A percentile compares a stretch with the other conserved stretches of the same genome.
phyloP scores from a whole-genome alignment of 768 basidiomycete genomes.

The Mycena indigotica region DNA sequence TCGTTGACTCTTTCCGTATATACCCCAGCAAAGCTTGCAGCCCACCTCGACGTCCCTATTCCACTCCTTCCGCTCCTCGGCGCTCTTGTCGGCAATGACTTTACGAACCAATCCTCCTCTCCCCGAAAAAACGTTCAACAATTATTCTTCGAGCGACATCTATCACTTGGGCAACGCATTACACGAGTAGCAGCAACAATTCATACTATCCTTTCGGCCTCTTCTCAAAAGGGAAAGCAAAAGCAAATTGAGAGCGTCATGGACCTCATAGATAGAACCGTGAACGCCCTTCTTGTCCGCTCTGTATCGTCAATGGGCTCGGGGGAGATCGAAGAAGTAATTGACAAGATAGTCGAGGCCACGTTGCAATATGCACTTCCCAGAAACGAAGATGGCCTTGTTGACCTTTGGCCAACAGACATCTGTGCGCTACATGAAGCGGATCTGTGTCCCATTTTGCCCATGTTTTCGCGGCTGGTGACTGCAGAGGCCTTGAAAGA shows the following conservation, averaged over 20 bases:
- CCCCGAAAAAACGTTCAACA: constrained; percentile 54
- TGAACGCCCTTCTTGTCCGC: constrained; percentile 57
- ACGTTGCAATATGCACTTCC: constrained; percentile 80
- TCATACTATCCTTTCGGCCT: constrained; percentile 52
- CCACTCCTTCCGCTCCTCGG: constrained; percentile 77
- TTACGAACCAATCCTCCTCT: constrained; percentile 53
- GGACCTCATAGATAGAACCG: constrained; percentile 74
- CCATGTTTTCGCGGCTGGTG: constrained; percentile 52
- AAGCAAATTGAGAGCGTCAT: constrained; percentile 69
- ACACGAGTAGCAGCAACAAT: constrained; percentile 63
- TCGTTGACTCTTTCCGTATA: constrained; percentile 61
- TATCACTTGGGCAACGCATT: constrained; percentile 65
- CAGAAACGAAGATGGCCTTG: constrained; percentile 47
- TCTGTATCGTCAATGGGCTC: constrained; percentile 51
- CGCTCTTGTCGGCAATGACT: constrained; percentile 83
- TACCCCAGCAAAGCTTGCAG: constrained; percentile 60
- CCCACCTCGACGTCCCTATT: constrained; percentile 65
- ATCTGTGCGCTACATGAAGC: constrained; percentile 65
- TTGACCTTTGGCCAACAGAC: constrained; percentile 54
- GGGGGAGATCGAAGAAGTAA: constrained; percentile 65
- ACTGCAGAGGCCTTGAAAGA: constrained; percentile 30
- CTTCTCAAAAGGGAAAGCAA: constrained; percentile 48
- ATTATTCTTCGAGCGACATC: constrained; percentile 67
- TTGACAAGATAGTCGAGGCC: constrained; percentile 71
- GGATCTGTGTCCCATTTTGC: constrained; percentile 57